Conservation (phyloP, 2,329 filamentous ascomycete genomes). For the Hymenoscyphus scutula region DNA sequence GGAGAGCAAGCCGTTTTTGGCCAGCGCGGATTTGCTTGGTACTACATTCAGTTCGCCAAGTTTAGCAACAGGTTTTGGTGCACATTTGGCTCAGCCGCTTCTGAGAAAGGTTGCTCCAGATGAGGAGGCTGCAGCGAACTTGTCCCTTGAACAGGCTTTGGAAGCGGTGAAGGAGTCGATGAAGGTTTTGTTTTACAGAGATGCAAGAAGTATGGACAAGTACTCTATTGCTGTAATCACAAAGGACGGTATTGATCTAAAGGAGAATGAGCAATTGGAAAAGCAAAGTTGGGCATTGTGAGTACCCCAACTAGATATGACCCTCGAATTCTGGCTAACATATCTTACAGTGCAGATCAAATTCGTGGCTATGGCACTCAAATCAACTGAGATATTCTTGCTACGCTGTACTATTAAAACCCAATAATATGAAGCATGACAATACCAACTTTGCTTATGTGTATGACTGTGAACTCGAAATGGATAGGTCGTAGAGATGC, state of each 20-base stretch:
- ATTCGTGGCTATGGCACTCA: slow-evolving; percentile 96
- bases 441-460: background rate
- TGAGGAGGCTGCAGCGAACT: slow-evolving; percentile 69
- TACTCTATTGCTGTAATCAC: slow-evolving; percentile 92
- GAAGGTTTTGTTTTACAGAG: slow-evolving; percentile 97
- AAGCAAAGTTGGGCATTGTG: slow-evolving; percentile 93
- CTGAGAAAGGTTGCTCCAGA: slow-evolving; percentile 81
- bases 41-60: slow-evolving; percentile 87
- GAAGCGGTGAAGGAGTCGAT: slow-evolving; percentile 86
- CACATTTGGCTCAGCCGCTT: slow-evolving; percentile 89
- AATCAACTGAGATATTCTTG: slow-evolving; percentile 42
- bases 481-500: too few species aligned
- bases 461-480: background rate
- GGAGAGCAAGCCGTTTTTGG: slow-evolving; percentile 79
- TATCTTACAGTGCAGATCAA: slow-evolving; percentile 63
- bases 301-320: slow-evolving; percentile 15
- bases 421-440: slow-evolving; percentile 28
- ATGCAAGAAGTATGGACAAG: slow-evolving; percentile 85
- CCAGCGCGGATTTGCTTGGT: slow-evolving; percentile 85
- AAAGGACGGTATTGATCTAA: slow-evolving; percentile 82
- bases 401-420: slow-evolving; percentile 34
- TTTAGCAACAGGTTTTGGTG: slow-evolving; percentile 89
- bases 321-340: slow-evolving; percentile 20
- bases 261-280: slow-evolving; percentile 84
- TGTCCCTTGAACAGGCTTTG: slow-evolving; percentile 77